phyloP scores from a whole-genome alignment of 768 basidiomycete genomes.

The Rhodotorula sphaerocarpa region DNA sequence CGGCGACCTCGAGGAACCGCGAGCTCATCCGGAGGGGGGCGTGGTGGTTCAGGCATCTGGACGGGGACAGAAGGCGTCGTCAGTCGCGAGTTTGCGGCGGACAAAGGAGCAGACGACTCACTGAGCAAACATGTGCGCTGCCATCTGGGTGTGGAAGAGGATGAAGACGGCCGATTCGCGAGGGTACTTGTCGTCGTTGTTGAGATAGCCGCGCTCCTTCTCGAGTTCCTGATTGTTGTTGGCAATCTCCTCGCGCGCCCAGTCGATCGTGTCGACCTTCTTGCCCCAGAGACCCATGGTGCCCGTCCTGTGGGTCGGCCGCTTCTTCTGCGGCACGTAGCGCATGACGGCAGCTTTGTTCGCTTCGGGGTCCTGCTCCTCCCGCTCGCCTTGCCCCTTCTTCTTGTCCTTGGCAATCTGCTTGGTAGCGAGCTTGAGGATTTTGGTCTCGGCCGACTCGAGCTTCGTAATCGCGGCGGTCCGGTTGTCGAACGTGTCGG shows the following conservation, averaged over 20 bases:
- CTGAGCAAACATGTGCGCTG: conserved; percentile 78
- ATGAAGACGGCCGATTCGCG: conserved; percentile 52
- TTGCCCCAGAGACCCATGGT: conserved; percentile 61
- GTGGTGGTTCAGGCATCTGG: conserved; percentile 33
- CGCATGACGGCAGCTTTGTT: conserved; percentile 49
- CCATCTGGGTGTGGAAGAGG: conserved; percentile 80
- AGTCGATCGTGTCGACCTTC: conserved; percentile 88
- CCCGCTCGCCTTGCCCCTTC: conserved; percentile 37
- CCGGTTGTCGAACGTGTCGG: conserved; percentile 69
- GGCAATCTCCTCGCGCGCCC: conserved; percentile 58
- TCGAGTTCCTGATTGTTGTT: conserved; percentile 49
- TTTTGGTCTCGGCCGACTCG: conserved; percentile 71
- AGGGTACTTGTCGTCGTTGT: conserved; percentile 49
- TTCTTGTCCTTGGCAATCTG: conserved; percentile 48
- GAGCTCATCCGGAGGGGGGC: conserved; percentile 53
- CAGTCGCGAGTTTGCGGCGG: conserved; percentile 61
- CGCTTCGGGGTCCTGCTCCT: conserved; percentile 29
- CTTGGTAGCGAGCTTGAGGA: conserved; percentile 69
- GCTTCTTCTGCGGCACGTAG: conserved; percentile 60
- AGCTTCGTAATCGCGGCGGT: conserved; percentile 65
- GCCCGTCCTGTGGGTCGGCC: conserved; percentile 61
- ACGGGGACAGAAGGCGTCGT: neutral
- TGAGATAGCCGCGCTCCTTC: conserved; percentile 46
- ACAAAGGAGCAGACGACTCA: conserved; percentile 43
- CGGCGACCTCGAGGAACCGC: conserved; percentile 71